Evolutionary conservation across 345 rosid species (phyloP).

Genomic region (Cardamine resedifolia): DNA sequence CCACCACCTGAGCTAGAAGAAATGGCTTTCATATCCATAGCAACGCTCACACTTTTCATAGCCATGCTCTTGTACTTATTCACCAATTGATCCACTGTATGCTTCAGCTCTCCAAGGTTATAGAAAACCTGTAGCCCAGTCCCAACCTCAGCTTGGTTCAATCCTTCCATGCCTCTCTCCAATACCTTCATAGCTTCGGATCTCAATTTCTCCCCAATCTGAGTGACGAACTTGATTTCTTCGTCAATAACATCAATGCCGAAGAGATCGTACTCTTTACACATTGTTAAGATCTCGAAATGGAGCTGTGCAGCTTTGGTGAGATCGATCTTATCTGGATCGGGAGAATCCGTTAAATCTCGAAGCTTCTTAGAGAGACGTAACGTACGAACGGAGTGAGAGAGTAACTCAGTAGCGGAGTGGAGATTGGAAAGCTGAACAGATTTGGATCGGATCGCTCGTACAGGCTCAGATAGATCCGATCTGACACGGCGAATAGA

Average conservation of each 20-base stretch:
- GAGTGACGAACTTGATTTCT: constrained; percentile 62
- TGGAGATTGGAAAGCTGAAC: constrained; percentile 73
- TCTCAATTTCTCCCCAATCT: constrained; percentile 67
- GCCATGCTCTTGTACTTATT: constrained; percentile 76
- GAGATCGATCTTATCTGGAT: constrained; percentile 79
- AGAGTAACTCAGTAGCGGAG: constrained; percentile 62
- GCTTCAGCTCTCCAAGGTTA: constrained; percentile 81
- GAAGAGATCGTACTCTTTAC: constrained; percentile 67
- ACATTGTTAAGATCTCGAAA: constrained; percentile 74
- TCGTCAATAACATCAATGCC: constrained; percentile 79
- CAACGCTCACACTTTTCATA: constrained; percentile 69
- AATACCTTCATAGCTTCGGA: constrained; percentile 78
- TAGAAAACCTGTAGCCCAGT: constrained; percentile 96
- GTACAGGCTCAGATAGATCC: constrained; percentile 83
- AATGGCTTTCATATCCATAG: constrained; percentile 94
- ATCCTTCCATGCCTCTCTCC: constrained; percentile 94
- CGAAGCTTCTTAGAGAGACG: constrained; percentile 83
- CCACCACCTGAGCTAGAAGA: constrained; percentile 55
- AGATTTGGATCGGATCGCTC: constrained; percentile 68
- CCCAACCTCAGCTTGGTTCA: constrained; percentile 97
- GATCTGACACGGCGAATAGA: constrained; percentile 80
- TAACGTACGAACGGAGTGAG: constrained; percentile 78
- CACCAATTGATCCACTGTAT: constrained; percentile 77
- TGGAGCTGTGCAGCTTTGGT: constrained; percentile 93
- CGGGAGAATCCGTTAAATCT: constrained; percentile 55